Evolutionary conservation across 73 alveolate genomes (phyloP), one percentile per base, ranked within the genome.

Genomic region (Durusdinium trenchii): DNA sequence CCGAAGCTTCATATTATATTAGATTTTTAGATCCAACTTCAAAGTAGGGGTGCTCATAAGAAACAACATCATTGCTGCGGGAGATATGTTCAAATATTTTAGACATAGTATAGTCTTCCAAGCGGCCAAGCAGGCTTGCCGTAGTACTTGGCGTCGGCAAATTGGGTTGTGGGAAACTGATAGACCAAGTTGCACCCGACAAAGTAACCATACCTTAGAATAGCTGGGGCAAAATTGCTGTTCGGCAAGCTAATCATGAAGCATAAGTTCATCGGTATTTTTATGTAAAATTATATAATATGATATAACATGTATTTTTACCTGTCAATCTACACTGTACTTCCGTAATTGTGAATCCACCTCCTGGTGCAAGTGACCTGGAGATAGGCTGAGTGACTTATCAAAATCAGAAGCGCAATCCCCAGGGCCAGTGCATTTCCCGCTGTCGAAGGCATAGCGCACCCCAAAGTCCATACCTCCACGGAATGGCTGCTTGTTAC

Each of bases 381-480:
- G 20, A 36, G 36, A 40, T 9, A 6, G 52, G 67, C 87, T 76
- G 35, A 35, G 89, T 7, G 28, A 52, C 98, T 91, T 91, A 78
- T 16, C 84, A 46, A 69, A 91, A 64, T 91, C 98, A 10, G 64
- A 28, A 43, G 81, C 87, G 67, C 98, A 91, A 43, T 91, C 69
- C 5, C 98, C 98, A 18, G 98, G 98, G 23, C 98, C 98, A 2
- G 98, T 91, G 87, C 98, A 91, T 57, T 91, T 76, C 57, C 98
- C 98, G 54, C 98, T 91, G 98, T 91, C 98, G 57, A 91, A 91
- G 76, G 98, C 98, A 45, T 91, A 91, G 61, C 98, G 98, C 35
- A 91, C 98, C 30, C 98, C 98, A 79, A 91, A 91, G 67, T 48
- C 81, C 98, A 91, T 91, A 60, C 98, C 98, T 91, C 42, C 43